These are phyloP conservation scores for Hortaea werneckii DNA, from an alignment of 2,329 filamentous ascomycete species.

Conservation along the genomic window DNA sequence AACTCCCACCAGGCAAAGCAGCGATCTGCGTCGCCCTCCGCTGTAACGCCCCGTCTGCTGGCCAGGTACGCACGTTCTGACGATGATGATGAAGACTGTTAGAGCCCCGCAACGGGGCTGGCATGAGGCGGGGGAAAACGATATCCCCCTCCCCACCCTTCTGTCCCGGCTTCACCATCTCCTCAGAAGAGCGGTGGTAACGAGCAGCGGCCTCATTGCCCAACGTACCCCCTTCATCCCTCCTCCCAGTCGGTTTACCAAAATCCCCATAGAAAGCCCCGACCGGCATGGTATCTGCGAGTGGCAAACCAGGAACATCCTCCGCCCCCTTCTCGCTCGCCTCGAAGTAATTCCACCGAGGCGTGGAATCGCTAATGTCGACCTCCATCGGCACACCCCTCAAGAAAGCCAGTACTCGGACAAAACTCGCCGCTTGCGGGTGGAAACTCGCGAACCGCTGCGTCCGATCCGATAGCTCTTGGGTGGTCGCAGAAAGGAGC, in stretches of 20 bases:
- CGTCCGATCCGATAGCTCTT: not conserved
- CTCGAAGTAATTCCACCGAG: not conserved
- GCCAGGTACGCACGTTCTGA: not conserved
- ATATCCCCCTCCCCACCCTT: too few species aligned
- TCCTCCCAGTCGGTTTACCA: not conserved
- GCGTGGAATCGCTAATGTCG: not conserved
- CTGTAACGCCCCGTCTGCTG: not conserved
- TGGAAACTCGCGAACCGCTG: not conserved
- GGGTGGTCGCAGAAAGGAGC: not conserved
- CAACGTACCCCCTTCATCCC: not conserved
- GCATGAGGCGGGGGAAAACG: not conserved
- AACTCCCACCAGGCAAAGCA: not conserved
- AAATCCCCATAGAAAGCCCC: not conserved
- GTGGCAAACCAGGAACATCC: not conserved
- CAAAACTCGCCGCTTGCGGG: not conserved
- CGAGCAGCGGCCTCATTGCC: not conserved
- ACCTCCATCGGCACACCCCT: not conserved
- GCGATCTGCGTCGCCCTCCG: not conserved
- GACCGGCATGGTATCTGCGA: not conserved
- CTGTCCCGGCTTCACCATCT: not conserved
- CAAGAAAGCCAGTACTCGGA: not conserved
- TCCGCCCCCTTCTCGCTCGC: not conserved
- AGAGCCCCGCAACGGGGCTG: not conserved
- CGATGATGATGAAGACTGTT: not conserved
- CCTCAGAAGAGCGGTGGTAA: not conserved